phyloP scores from a whole-genome alignment of 805 yeast genomes.

The Saturnispora quitensis region DNA sequence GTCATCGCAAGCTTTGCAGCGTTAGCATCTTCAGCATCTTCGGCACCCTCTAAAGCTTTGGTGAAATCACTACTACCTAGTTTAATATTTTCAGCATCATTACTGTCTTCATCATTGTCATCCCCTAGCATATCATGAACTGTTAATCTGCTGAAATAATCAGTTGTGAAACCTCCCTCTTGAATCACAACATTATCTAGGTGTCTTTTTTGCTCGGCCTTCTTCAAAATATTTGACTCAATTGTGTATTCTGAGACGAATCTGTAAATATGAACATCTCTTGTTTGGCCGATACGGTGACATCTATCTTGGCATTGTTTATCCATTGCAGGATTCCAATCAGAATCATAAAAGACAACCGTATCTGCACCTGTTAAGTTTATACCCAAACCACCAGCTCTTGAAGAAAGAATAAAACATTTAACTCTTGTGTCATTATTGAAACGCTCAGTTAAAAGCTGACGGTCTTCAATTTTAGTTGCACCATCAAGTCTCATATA shows the following conservation, averaged over 20 bases:
- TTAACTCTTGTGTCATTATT: slow-evolving; percentile 80
- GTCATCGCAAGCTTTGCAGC: slow-evolving; percentile 88
- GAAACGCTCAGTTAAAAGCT: slow-evolving; percentile 84
- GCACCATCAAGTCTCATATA: slow-evolving; percentile 96
- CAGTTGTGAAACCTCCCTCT: slow-evolving; percentile 97
- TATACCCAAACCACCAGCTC: slow-evolving; percentile 98
- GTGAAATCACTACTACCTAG: slow-evolving; percentile 23
- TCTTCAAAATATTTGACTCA: slow-evolving; percentile 86
- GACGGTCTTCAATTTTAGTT: slow-evolving; percentile 95
- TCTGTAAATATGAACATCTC: slow-evolving; percentile 95
- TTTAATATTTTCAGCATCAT: slow-evolving; percentile 37
- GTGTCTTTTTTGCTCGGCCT: slow-evolving; percentile 91
- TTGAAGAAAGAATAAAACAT: slow-evolving; percentile 84
- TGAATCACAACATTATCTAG: slow-evolving; percentile 92
- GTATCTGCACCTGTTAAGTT: slow-evolving; percentile 98
- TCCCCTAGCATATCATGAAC: slow-evolving; percentile 79
- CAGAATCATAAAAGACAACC: slow-evolving; percentile 95
- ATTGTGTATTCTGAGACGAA: slow-evolving; percentile 94
- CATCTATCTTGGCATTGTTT: slow-evolving; percentile 98
- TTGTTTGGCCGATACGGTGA: slow-evolving; percentile 96
- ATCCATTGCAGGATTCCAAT: slow-evolving; percentile 99
- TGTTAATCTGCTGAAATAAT: slow-evolving; percentile 81
- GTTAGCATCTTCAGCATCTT: slow-evolving; percentile 82
- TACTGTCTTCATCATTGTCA: slow-evolving; percentile 27
- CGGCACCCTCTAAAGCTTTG: slow-evolving; percentile 73